phyloP scores from a whole-genome alignment of 495 filamentous ascomycete genomes.

The Hamigera avellanea region DNA sequence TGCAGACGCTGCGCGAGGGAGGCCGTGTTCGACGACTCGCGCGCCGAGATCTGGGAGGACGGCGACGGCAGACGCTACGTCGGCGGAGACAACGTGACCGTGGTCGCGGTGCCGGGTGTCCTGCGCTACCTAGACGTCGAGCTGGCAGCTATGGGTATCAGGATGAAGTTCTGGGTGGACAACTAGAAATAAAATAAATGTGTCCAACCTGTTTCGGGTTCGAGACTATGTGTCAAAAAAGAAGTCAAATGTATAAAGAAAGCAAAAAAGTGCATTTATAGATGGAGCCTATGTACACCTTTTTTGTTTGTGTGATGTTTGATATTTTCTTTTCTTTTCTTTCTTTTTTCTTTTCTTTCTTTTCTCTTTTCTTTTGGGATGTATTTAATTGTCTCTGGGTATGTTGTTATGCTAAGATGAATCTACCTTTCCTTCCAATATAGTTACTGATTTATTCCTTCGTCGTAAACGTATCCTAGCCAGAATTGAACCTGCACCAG shows the following conservation, averaged over 20 bases:
- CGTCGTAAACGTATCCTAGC: too few relatives aligned
- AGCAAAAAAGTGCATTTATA: too few relatives aligned
- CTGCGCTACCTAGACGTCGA: slow-evolving; percentile 91
- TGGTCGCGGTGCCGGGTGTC: slow-evolving; percentile 87
- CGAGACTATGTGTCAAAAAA: neutral
- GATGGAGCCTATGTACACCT: slow-evolving; percentile 11
- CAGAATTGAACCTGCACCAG: too few relatives aligned
- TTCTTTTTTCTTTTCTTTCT: slow-evolving; percentile 5
- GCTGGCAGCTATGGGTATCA: slow-evolving; percentile 83
- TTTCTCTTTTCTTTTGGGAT: slow-evolving; percentile 4
- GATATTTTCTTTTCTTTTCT: slow-evolving; percentile 8
- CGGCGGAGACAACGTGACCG: slow-evolving; percentile 79
- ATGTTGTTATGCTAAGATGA: too few relatives aligned
- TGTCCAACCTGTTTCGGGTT: slow-evolving; percentile 1
- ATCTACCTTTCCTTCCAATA: too few relatives aligned
- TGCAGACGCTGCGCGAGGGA: slow-evolving; percentile 74
- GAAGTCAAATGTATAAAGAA: too few relatives aligned
- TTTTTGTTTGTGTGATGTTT: slow-evolving; percentile 8
- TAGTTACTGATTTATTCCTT: too few relatives aligned
- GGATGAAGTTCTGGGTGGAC: slow-evolving; percentile 76
- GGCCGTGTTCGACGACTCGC: slow-evolving; percentile 47
- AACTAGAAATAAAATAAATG: slow-evolving; percentile 13
- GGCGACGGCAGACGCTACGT: slow-evolving; percentile 68
- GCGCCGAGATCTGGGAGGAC: slow-evolving; percentile 82
- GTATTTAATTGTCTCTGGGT: too few relatives aligned